phyloP scores from a whole-genome alignment of 75 land plant species.

The Sequoia sempervirens region DNA sequence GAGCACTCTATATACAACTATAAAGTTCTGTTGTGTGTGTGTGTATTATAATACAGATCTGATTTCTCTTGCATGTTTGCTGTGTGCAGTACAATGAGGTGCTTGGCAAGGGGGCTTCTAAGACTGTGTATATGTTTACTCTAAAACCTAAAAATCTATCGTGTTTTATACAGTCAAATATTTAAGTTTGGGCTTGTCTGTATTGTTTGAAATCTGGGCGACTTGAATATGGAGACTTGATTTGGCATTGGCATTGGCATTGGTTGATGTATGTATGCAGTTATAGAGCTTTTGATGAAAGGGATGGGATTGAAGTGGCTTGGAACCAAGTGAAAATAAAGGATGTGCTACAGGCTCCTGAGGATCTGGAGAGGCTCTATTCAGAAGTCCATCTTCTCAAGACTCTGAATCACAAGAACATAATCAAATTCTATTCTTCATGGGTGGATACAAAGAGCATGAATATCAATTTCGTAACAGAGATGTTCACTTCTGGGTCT shows the following conservation, averaged over 20 bases:
- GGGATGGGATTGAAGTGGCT: slow-evolving; percentile 82
- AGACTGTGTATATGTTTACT: slow-evolving; percentile 74
- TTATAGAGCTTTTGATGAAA: slow-evolving; percentile 79
- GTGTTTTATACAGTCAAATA: background rate
- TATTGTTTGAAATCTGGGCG: background rate
- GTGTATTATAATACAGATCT: slow-evolving; percentile 3
- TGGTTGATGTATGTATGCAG: slow-evolving; percentile 25
- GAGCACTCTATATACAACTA: background rate
- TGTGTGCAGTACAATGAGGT: slow-evolving; percentile 81
- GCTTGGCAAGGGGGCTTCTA: slow-evolving; percentile 91
- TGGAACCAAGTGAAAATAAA: slow-evolving; percentile 82
- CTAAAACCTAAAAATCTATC: background rate
- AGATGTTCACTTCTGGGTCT: slow-evolving; percentile 83
- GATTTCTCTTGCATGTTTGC: slow-evolving; percentile 3
- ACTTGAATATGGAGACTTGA: background rate
- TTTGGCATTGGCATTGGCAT: slow-evolving; percentile 2
- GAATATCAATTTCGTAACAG: slow-evolving; percentile 76
- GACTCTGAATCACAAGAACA: slow-evolving; percentile 74
- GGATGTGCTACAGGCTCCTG: slow-evolving; percentile 63
- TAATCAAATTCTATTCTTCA: slow-evolving; percentile 76
- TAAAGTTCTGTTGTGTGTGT: background rate
- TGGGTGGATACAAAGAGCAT: slow-evolving; percentile 67
- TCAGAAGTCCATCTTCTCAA: slow-evolving; percentile 75
- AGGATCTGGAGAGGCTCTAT: slow-evolving; percentile 69
- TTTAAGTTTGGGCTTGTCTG: background rate